Evolutionary conservation across 768 basidiomycete species (phyloP), one percentile per base, ranked within the genome.

Genomic region (Lyophyllum shimeji): DNA sequence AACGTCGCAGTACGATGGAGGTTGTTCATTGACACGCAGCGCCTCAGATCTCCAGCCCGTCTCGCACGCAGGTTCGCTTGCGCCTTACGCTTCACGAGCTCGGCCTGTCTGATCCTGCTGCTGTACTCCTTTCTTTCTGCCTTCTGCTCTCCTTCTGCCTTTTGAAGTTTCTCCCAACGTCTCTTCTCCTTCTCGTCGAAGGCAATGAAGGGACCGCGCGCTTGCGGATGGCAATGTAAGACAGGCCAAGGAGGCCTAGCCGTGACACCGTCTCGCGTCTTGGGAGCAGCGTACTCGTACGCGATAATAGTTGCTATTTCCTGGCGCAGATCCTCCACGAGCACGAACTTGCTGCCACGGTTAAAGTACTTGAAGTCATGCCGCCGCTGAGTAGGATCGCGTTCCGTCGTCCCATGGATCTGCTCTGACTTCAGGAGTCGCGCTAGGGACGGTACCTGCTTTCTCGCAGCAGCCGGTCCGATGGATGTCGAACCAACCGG

Each of bases 321-420:
- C 52, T 87, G 84, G 3, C 81, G 82, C 54, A 93, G 81, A 65
- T 98, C 96, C 69, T 98, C 95, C n/a, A 98, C 82, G 43, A 98
- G 80, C 44, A 98, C 80, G 67, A 93, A 98, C 66, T 82, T 86
- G 50, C 81, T 83, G 40, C 79, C 78, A 40, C 85, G 83, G 17
- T 82, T 72, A 70, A 98, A 98, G 69, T 98, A 99, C 54, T 81
- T 83, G 66, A 85, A 93, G 69, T 95, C 94, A 60, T 89, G 87
- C 48, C 95, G 85, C 59, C 84, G 91, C 59, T 95, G 90, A 18
- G 83, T 86, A 1, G 93, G 88, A 72, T 99, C 97, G 45, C 96
- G 90, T 74, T 99, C 97, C 17, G 84, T 87, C 1, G 86, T 89
- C 45, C 97, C 97, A 60, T 93, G 85, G 40, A 91, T 70, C 58